Conservation (phyloP, 352 stramenopile species). For the Globisporangium recalcitrans region DNA sequence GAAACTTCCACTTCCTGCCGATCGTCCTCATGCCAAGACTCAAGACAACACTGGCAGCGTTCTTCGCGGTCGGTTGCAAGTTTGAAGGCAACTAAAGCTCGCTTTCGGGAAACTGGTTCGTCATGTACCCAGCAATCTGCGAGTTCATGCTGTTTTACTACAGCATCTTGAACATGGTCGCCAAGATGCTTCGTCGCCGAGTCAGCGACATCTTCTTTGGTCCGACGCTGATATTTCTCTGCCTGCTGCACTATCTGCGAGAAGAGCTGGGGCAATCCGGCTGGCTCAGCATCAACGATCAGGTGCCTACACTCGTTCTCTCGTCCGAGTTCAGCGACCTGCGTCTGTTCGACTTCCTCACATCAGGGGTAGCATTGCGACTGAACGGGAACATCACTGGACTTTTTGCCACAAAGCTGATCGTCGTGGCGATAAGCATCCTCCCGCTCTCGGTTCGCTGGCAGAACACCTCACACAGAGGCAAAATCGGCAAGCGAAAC, state of each 20-base stretch:
- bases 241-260: conserved; percentile 20
- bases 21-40: conserved; percentile 19
- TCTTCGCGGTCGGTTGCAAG: conserved; percentile 16
- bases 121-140: conserved; percentile 22
- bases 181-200: conserved; percentile 17
- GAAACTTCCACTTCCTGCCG: conserved; percentile 20
- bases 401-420: conserved; percentile 13
- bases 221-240: conserved; percentile 18
- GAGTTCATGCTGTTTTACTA: conserved; percentile 24
- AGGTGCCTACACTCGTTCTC: neutral
- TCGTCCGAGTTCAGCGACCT: conserved; percentile 15
- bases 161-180: conserved; percentile 23
- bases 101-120: conserved; percentile 21
- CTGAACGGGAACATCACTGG: conserved; percentile 14
- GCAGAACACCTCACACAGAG: conserved; percentile 7
- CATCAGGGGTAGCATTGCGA: conserved; percentile 1
- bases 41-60: conserved; percentile 16
- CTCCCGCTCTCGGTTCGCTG: conserved; percentile 13
- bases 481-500: neutral
- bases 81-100: conserved; percentile 17
- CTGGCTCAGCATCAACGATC: conserved; percentile 11
- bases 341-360: conserved; percentile 7
- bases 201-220: conserved; percentile 21
- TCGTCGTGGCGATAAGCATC: conserved; percentile 11
- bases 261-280: neutral